Percentiles rank a stretch among this genome's conserved stretches.
phyloP scores from a whole-genome alignment of 2,329 filamentous ascomycete species.

The Pleoardoris graminearum region DNA sequence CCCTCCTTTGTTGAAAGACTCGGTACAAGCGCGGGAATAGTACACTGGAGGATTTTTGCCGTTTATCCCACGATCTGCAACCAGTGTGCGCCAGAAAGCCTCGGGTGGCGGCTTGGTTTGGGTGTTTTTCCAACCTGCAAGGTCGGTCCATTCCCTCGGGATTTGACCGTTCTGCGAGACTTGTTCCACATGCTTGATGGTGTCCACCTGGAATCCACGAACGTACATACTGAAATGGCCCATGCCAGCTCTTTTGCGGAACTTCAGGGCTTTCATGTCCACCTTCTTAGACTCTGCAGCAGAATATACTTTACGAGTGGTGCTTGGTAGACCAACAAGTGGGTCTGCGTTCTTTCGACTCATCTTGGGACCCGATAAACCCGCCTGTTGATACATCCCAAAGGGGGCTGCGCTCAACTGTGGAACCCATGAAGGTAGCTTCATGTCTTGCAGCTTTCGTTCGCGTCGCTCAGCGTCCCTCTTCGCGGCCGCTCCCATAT shows the following conservation, averaged over 20 bases:
- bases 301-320: conserved; percentile 34
- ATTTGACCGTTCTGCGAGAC: conserved; percentile 18
- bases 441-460: background rate
- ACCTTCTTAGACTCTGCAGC: conserved; percentile 31
- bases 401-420: conserved; percentile 26
- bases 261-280: conserved; percentile 21
- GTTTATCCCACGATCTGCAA: conserved; percentile 18
- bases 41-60: conserved; percentile 21
- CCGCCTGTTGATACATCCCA: conserved; percentile 23
- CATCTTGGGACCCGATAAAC: conserved; percentile 23
- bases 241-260: conserved; percentile 23
- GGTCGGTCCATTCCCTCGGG: conserved; percentile 18
- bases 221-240: conserved; percentile 39
- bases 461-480: background rate
- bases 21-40: conserved; percentile 22
- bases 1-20: conserved; percentile 16
- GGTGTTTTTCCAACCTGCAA: conserved; percentile 6
- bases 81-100: conserved; percentile 22
- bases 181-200: conserved; percentile 12
- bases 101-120: conserved; percentile 11
- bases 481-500: no score
- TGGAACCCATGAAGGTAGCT: conserved; percentile 40
- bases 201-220: conserved; percentile 36
- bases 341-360: conserved; percentile 43
- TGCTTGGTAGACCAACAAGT: conserved; percentile 36